phyloP scores from a whole-genome alignment of 2,329 filamentous ascomycete species.

The Metarhizium rileyi region DNA sequence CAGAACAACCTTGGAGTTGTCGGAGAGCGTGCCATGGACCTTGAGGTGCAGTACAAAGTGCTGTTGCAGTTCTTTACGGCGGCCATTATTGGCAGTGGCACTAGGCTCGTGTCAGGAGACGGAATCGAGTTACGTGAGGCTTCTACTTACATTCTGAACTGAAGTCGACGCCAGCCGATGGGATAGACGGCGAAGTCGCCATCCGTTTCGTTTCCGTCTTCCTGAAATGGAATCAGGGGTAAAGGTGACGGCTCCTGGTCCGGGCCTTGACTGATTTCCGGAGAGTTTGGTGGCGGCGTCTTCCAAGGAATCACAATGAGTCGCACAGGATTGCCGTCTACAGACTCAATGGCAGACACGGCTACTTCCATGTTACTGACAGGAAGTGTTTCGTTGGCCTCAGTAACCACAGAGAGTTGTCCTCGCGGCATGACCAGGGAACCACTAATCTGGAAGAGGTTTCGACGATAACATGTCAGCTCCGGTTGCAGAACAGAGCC shows the following conservation, averaged over 20 bases:
- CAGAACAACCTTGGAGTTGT: conserved; percentile 71
- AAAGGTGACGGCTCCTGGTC: conserved; percentile 85
- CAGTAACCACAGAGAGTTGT: conserved; percentile 70
- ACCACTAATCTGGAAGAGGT: conserved; percentile 92
- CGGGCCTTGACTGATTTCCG: conserved; percentile 50
- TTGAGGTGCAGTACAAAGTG: conserved; percentile 89
- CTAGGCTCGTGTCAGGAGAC: conserved; percentile 28
- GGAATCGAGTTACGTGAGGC: not conserved
- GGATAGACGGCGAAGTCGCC: conserved; percentile 84
- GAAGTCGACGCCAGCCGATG: conserved; percentile 86
- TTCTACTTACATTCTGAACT: conserved; percentile 65
- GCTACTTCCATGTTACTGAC: conserved; percentile 77
- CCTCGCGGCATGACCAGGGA: conserved; percentile 72
- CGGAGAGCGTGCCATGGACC: conserved; percentile 72
- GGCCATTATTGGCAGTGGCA: conserved; percentile 91
- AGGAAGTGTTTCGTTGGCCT: conserved; percentile 74
- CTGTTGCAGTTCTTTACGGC: conserved; percentile 89
- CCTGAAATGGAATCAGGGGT: conserved; percentile 58
- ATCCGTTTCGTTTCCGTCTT: conserved; percentile 50
- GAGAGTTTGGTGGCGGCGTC: conserved; percentile 72
- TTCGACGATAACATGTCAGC: conserved; percentile 89
- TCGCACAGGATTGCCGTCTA: conserved; percentile 84
- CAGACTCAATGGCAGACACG: conserved; percentile 88
- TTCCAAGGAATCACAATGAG: conserved; percentile 98
- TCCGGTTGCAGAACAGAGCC: conserved; percentile 59